Conservation (phyloP, 1,139 yeast genomes). For the Debaryomyces subglobosus region DNA sequence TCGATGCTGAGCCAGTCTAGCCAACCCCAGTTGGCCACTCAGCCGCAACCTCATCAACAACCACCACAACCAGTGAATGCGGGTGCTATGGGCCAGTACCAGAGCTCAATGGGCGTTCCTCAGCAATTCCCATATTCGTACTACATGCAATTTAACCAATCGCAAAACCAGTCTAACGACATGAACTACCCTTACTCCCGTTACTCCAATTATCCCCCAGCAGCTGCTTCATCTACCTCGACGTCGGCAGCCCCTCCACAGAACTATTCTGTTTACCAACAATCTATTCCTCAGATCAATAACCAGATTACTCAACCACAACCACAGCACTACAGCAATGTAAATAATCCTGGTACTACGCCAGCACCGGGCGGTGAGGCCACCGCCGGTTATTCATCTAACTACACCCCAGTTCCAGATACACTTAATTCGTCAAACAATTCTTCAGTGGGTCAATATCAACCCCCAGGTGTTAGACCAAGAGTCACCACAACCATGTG, state of each 20-base stretch:
- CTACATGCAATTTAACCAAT: constrained; percentile 15
- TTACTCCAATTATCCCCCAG: constrained; percentile 9
- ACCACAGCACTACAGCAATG: constrained; percentile 18
- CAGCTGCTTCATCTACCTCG: constrained; percentile 8
- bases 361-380: constrained; percentile 6
- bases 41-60: constrained; percentile 6
- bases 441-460: constrained; percentile 50
- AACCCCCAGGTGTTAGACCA: constrained; percentile 66
- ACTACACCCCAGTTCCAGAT: constrained; percentile 24
- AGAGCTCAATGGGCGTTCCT: constrained; percentile 11
- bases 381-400: constrained; percentile 11
- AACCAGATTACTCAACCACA: constrained; percentile 21
- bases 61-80: constrained; percentile 15
- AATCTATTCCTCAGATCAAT: constrained; percentile 17
- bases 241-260: constrained; percentile 13
- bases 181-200: constrained; percentile 9
- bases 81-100: constrained; percentile 14
- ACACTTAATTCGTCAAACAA: constrained; percentile 27
- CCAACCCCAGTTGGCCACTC: constrained; percentile 5
- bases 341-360: constrained; percentile 7
- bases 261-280: constrained; percentile 18
- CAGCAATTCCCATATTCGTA: constrained; percentile 15
- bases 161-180: constrained; percentile 9
- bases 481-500: constrained; percentile 93
- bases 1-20: constrained; percentile 16